Evolutionary conservation across 1,284 basidiomycete genomes (phyloP), one percentile per base, ranked within the genome.

Genomic region (Apiotrichum akiyoshidainum): DNA sequence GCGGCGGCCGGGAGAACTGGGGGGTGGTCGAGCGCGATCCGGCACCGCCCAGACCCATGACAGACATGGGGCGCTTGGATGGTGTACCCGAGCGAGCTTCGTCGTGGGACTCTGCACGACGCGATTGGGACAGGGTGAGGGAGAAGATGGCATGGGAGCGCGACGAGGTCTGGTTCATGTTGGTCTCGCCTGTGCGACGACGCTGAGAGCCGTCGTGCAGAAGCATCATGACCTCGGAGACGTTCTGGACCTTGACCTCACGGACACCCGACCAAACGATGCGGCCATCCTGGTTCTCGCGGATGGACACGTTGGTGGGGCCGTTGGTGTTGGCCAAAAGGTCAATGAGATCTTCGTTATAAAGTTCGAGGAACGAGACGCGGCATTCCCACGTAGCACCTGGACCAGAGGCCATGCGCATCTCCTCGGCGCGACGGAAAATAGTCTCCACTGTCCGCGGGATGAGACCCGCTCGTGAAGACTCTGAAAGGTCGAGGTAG

Each of bases 111-210:
- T 64, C 61, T 7, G 66, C 59, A 45, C 72, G 67, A 46, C 72
- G 73, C 49, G 74, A 74, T 80, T 96, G 95, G 1, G 86, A 90
- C 52, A 99, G 81, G 8, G 91, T 97, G 58, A 99, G 82, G 46
- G 94, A 96, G 78, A 99, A 99, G 78, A 99, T 98, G 57, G 96
- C 95, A 83, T 99, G 95, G 26, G 92, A 96, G 64, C 95, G 89
- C 46, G 94, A 98, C 0, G 91, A 95, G 74, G 97, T 92, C 6
- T 92, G 90, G 74, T 99, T 99, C 95, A 99, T 98, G 71, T 94
- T 92, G 42, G 95, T 99, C 77, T 96, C 92, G 67, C 95, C 94
- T 8, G 96, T 99, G 55, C 94, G 86, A 50, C 95, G 86, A 52
- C 95, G 87, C 14, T 88, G 83, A 19, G 91, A 90, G 35, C 95